Conservation (phyloP, 2,329 filamentous ascomycete genomes). For the Microcyclospora tardicrescens region DNA sequence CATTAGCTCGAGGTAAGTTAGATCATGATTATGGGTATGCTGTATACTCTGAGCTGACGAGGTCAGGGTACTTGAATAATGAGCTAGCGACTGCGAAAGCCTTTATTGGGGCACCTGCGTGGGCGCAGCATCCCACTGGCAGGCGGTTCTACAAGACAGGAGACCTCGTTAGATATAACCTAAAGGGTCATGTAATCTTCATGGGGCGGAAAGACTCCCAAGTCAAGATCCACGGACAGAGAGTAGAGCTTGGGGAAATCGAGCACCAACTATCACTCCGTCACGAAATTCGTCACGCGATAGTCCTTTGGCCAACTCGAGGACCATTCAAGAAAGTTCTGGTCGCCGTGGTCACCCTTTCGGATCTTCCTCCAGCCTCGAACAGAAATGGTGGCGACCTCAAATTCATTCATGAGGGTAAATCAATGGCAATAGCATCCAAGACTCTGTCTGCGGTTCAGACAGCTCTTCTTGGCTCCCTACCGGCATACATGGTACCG, state of each 20-base stretch:
- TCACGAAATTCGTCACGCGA: no score
- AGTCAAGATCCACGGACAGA: constrained; percentile 11
- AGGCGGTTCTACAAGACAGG: constrained; percentile 5
- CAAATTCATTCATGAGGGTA: constrained; percentile 1
- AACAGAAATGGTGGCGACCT: no score
- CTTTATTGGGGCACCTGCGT: background rate
- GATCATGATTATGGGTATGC: no score
- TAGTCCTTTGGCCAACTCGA: no score
- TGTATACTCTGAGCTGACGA: no score
- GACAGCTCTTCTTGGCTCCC: background rate
- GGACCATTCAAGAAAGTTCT: background rate
- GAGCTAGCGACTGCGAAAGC: background rate
- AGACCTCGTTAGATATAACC: constrained; percentile 10
- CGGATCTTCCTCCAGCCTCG: no score
- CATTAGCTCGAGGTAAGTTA: constrained; percentile 51
- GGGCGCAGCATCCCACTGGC: constrained; percentile 14
- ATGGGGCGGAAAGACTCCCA: constrained; percentile 12
- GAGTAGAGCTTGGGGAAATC: constrained; percentile 12
- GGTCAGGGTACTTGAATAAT: constrained; percentile 43
- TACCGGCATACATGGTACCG: background rate
- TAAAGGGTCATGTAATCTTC: constrained; percentile 10
- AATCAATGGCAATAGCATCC: background rate
- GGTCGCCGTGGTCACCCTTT: background rate
- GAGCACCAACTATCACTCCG: background rate
- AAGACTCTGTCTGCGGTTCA: no score